Evolutionary conservation across 176 grass and related monocot species (phyloP), one percentile per base, ranked within the genome.

Genomic region (Rhynchospora pubera): DNA sequence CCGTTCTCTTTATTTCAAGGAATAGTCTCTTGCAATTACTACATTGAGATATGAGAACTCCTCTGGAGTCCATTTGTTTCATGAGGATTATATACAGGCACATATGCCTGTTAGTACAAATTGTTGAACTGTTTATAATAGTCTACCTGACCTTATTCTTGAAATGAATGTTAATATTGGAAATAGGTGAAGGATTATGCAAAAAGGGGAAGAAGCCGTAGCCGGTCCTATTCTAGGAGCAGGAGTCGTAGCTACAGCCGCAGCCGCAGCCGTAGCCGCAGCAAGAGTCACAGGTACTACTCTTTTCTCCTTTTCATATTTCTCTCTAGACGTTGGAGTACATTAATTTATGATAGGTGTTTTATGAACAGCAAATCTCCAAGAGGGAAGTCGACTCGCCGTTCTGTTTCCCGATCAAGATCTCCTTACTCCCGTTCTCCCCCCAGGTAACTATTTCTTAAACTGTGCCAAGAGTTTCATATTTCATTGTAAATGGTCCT

Each of bases 131-230:
- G 48, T 55, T 77, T 9, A 32, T 11, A 16, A 34, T 15, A 78
- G 19, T 21, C 81, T 44, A 19, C 7, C 57, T 83, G 19, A 62
- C 30, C 62, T 61, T 45, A 62, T 44, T 43, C 18, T 62, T 80
- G 26, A 47, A 19, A 80, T 62, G 11, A 14, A 45, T 62, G 39
- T 18, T 85, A 70, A 4, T 74, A 82, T 4, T 53, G 47, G 23
- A 68, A 43, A 48, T 73, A 99, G 96, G 96, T 99, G 14, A 95
- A 89, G 69, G 92, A 99, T 80, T 93, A 95, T 82, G 90, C 79
- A 26, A 82, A 82, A 65, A 82, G 59, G 60, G 60, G 60, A 65
- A 65, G 79, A 65, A 82, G 61, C 79, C 18, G 79, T 28, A 82
- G 79, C 79, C 79, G 21, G 30, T 89, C 87, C 62, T 71, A 83